Evolutionary conservation across 148 eudicot species (phyloP).

Genomic region (Selenicereus undatus): DNA sequence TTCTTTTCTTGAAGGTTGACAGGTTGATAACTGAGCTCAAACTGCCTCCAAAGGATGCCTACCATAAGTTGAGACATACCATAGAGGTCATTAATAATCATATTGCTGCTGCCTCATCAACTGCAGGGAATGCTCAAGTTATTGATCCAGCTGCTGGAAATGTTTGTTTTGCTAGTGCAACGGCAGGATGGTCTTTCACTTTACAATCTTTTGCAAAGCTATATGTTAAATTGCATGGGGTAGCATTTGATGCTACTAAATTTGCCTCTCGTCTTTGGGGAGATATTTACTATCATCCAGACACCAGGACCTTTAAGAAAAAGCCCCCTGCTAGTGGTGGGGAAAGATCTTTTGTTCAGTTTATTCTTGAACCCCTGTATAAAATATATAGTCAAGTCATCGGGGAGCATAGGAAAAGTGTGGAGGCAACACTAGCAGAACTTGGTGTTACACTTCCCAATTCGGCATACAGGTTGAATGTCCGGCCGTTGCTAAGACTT

Average conservation of each 20-base stretch:
- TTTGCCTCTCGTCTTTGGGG: conserved; percentile 99
- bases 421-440: conserved; percentile 86
- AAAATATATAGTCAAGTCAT: conserved; percentile 98
- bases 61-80: conserved; percentile 84
- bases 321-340: conserved; percentile 74
- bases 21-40: conserved; percentile 92
- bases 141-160: conserved; percentile 91
- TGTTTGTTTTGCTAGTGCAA: conserved; percentile 94
- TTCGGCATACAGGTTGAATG: conserved; percentile 83
- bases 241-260: conserved; percentile 82
- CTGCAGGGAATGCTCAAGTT: conserved; percentile 77
- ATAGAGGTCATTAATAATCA: conserved; percentile 83
- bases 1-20: conserved; percentile 61
- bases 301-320: conserved; percentile 62
- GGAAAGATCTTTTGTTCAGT: conserved; percentile 92
- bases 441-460: conserved; percentile 93
- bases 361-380: conserved; percentile 93
- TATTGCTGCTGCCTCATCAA: conserved; percentile 77
- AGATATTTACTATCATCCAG: conserved; percentile 72
- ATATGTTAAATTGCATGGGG: conserved; percentile 89
- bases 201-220: conserved; percentile 94
- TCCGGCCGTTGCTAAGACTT: conserved; percentile 86
- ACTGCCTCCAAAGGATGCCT: conserved; percentile 97
- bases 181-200: conserved; percentile 98
- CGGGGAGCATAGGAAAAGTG: conserved; percentile 98